Evolutionary conservation across 2,329 filamentous ascomycete species (phyloP), one percentile per base, ranked within the genome.

Genomic region (Trichoderma cornu-damae): DNA sequence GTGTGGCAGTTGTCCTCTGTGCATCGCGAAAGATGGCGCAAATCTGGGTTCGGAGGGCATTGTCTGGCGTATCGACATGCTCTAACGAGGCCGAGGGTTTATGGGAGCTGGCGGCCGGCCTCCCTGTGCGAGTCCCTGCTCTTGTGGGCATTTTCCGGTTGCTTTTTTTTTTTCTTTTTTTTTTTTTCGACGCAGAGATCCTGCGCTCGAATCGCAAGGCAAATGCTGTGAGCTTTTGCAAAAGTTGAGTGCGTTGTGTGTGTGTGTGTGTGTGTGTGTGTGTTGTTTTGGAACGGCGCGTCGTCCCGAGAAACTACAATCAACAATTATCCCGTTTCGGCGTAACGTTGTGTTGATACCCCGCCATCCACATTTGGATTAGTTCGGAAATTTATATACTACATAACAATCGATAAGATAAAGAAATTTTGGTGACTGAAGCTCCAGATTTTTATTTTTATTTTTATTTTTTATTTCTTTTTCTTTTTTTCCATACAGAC

Each of bases 1-100:
- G 94, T 2, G 89, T 89, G 1, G 92, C 90, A 0, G 89, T 95
- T 1, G 89, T 95, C 65, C 87, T 86, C 72, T 99, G 94, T 32
- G 93, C 91, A 70, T 92, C 88, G 62, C 81, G 80, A 68, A 92
- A 92, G 48, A 90, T 80, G 55, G 80, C 74, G 68, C 86, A 88
- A 52, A 96, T 79, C 68, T 89, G 87, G 34, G 79, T 81, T 66
- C 92, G 88, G 63, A 96, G 75, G 14, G 81, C 81, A 58, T 83
- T 90, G 46, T 84, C 79, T 53, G 84, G 82, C 3, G 85, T 81
- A 69, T 96, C 91, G 65, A 87, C 82, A 56, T 88, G 87, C 68
- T 96, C 90, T 64, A 86, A 80, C 37, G 88, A 87, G n/a, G 72
- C 66, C 4, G 79, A 74, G 4, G 78, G 64, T 61, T 75, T 77